Base-by-base conservation (phyloP, 371 early-diverging fungal species). In the Mucor mucedo region DNA sequence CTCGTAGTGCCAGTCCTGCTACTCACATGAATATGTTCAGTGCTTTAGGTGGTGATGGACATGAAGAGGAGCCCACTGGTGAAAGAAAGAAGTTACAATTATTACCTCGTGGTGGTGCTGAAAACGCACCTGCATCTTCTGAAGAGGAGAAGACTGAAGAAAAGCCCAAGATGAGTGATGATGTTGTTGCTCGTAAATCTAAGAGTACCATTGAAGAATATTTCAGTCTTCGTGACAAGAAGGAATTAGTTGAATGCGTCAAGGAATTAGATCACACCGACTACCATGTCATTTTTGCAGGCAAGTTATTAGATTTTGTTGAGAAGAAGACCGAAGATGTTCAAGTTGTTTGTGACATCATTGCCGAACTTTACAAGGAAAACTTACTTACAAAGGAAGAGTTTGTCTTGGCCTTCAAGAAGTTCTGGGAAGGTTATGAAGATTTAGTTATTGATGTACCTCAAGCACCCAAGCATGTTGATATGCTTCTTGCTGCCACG, bases 381-480 rank as follows among this genome's bases (percentile, higher is more conserved):
- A 70, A 75, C 16, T 53, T 80, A 30, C 62, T 86, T 11, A 61
- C 72, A 28, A 66, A 63, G 39, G 82, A 76, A 38, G 68, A 73
- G 32, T 82, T 72, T 38, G 72, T 79, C 41, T 64, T 70, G 38
- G 93, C 89, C 7, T 82, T 93, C 50, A 73, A 80, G 40, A 80
- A 78, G 38, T 84, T 86, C 52, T 78, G 86, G 68, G 89, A 87
- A 68, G 64, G 72, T 55, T 78, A 93, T 56, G 89, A 91, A 58
- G 96, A 96, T 69, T 79, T 91, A 52, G 81, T 86, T 14, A 84
- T 88, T 50, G 96, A 96, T 81, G 88, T 90, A 9, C 96, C 96
- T 39, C 82, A 86, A 52, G 90, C 88, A 28, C 89, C 81, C 72
- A 81, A 81, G 57, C 83, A 82, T 83, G 82, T 90, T 58, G 89